Evolutionary conservation across 1,284 basidiomycete species (phyloP), one percentile per base, ranked within the genome.

Genomic region (Pseudozyma hubeiensis): DNA sequence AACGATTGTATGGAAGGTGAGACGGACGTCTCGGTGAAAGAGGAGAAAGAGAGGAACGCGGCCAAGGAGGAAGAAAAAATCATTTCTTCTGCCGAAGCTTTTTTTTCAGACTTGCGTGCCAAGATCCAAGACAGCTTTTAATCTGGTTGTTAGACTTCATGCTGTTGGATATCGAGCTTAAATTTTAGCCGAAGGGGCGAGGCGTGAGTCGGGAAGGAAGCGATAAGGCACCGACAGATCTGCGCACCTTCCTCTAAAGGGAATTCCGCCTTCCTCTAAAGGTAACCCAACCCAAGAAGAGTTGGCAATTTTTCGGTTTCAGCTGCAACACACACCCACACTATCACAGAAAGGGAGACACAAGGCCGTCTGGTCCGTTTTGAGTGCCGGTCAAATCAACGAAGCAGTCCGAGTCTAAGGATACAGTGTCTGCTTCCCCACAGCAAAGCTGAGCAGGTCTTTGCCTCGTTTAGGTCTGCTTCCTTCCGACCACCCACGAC

Each of bases 201-300:
- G 34, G 19, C 37, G 24, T 24, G 44, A 35, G 30, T 35, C 31
- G 35, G 16, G 44, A 11, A 7, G 4, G 10, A 29, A 24, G 41
- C 51, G 67, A 70, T 70, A 70, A 70, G 67, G 11, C 24, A 24
- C 24, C 24, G 24, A 13, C 4, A 34, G 46, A 64, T 70, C 56
- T 30, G 24, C 29, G 24, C 29, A n/a, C 65, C 62, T 73, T 58
- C 70, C 70, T 74, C 51, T 74, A 68, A 74, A 68, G 71, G 71
- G 29, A 74, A 74, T 68, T 72, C 11, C 31, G 35, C n/a, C 50
- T 72, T 49, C 64, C 69, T 72, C 37, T 72, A 72, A 66, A 59
- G 68, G 68, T 53, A 71, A 63, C 24, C 50, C n/a, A 14, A 14
- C 35, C 9, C 35, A 24, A 24, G 24, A 24, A 24, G n/a, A 24